Percentiles rank a stretch among this genome's conserved stretches.
These are phyloP conservation scores for Xylaria scruposa DNA, from an alignment of 495 filamentous ascomycete genomes.

Conservation along the genomic window DNA sequence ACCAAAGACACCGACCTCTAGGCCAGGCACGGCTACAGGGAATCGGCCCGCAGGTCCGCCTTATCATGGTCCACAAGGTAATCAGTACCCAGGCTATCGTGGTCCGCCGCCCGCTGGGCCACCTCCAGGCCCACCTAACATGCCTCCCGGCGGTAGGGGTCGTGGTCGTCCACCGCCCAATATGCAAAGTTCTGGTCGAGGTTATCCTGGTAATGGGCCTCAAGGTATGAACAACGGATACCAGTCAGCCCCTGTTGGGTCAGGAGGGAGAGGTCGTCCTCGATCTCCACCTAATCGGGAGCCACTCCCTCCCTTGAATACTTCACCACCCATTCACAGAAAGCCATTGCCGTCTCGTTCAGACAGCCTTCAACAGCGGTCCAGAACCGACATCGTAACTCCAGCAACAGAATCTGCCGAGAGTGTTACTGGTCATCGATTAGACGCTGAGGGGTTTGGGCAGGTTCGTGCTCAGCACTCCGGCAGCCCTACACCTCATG, in stretches of 20 bases:
- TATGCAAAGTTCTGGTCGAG: conserved; percentile 34
- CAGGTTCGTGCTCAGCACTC: conserved; percentile 43
- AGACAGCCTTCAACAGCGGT: conserved; percentile 46
- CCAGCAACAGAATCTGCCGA: conserved; percentile 50
- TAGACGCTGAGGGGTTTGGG: conserved; percentile 70
- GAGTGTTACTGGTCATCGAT: conserved; percentile 65
- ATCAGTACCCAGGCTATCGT: conserved; percentile 31
- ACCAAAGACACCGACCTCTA: conserved; percentile 38
- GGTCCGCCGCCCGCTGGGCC: conserved; percentile 39
- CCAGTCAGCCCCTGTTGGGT: conserved; percentile 30
- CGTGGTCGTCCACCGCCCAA: conserved; percentile 48
- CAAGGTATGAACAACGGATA: conserved; percentile 37
- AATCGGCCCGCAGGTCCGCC: conserved; percentile 36
- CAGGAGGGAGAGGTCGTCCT: conserved; percentile 29
- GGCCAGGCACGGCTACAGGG: conserved; percentile 39
- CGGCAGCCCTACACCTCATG: conserved; percentile 24
- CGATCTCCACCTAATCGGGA: conserved; percentile 33
- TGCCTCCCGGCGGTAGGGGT: conserved; percentile 40
- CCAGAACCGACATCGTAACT: conserved; percentile 35
- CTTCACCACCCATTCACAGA: conserved; percentile 48
- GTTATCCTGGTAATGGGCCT: conserved; percentile 35
- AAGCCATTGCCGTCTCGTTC: conserved; percentile 68
- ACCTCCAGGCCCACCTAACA: conserved; percentile 30
- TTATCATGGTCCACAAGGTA: conserved; percentile 33
- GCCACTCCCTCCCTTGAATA: conserved; percentile 40